Base-by-base conservation (phyloP, 1,284 basidiomycete species). In the Pseudozyma hubeiensis region DNA sequence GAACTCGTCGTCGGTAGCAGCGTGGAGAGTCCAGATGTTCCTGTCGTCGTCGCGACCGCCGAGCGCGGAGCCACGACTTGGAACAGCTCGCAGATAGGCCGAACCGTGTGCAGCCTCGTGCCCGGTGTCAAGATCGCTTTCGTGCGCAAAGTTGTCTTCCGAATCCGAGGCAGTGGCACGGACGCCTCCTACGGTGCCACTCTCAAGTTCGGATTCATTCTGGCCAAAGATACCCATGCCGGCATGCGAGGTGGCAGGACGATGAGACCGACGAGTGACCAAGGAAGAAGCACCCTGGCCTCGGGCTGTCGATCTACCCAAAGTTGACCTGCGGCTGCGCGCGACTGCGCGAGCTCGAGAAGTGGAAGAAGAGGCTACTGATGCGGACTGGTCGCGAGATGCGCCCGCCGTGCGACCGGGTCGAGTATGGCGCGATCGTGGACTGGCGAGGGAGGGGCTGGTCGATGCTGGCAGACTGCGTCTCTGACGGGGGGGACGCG, bases 141-240 rank as follows among this genome's bases (percentile, higher is more conserved):
- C 52, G 5, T 51, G 56, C 1, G 30, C 24, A 13, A 41, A 53
- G 13, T 52, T 61, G 8, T 77, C 70, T 11, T 74, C 69, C 2
- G 65, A 64, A n/a, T 77, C 70, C 7, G 43, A 56, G 16, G 52
- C 59, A 37, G 79, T 76, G 16, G 53, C 53, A 33, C 60, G 61
- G 1, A 81, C 65, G 19, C 77, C 77, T n/a, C 75, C 74, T 5
- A 75, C 60, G 3, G 78, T 71, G 34, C 78, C 78, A 19, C 70
- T 74, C 29, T 79, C 72, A 19, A 72, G 52, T 10, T 73, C 76
- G 0, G 64, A 69, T 40, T 81, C 79, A 40, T 74, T 73, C 11
- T 59, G 56, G 7, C 79, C 77, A n/a, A 80, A 62, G 30, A 78
- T 67, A 2, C 75, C 60, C 56, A 67, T 73, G 7, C 64, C 70